Conservation (phyloP, 345 rosid genomes). For the Salix viminalis region DNA sequence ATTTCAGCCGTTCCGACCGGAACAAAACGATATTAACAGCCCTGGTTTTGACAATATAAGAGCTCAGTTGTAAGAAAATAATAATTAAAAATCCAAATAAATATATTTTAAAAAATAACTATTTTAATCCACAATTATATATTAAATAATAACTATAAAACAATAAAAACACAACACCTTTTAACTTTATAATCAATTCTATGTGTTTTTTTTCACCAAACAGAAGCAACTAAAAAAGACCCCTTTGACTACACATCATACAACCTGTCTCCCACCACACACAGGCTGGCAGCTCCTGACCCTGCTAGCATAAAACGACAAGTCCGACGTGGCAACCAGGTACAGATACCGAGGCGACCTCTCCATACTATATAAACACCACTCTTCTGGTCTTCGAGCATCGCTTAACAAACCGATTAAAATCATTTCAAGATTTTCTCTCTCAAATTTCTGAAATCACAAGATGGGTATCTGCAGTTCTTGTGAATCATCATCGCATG, state of each 20-base stretch:
- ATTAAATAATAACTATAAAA: too few species aligned
- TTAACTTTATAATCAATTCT: too few species aligned
- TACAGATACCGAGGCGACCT: constrained; percentile 12
- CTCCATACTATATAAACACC: background rate
- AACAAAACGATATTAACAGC: too few species aligned
- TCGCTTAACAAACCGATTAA: too few species aligned
- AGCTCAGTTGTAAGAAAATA: too few species aligned
- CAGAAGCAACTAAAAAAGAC: background rate
- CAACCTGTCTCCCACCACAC: constrained; percentile 53
- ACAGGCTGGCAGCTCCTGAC: constrained; percentile 57
- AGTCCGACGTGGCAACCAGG: constrained; percentile 39
- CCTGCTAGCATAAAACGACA: constrained; percentile 29
- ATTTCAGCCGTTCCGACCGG: too few species aligned
- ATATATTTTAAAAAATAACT: too few species aligned
- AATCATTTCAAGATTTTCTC: background rate
- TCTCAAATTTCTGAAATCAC: background rate
- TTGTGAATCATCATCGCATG: constrained; percentile 56
- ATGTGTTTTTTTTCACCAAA: background rate
- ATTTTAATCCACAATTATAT: too few species aligned
- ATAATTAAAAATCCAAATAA: too few species aligned
- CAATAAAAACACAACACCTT: too few species aligned
- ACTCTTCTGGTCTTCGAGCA: too few species aligned
- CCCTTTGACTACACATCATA: background rate
- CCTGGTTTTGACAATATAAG: too few species aligned
- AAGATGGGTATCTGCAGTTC: constrained; percentile 90